Percentiles rank a stretch among this genome's conserved stretches.
Conservation (phyloP, 371 early-diverging fungal species). For the Lichtheimia ornata region DNA sequence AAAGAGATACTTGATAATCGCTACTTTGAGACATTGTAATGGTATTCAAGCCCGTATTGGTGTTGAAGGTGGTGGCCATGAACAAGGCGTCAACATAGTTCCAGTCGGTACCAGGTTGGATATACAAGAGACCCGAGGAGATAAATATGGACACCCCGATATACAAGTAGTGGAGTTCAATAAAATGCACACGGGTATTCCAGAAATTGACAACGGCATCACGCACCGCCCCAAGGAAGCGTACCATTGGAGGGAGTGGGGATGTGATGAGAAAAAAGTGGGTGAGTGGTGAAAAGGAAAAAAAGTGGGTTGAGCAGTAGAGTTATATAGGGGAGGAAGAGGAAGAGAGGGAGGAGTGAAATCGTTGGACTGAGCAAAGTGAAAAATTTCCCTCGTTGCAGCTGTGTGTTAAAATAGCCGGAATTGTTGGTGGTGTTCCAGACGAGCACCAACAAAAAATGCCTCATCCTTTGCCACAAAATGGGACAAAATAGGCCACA, state of each 20-base stretch:
- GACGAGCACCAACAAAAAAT: conserved; percentile 4
- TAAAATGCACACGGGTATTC: conserved; percentile 34
- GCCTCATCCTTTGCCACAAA: conserved; percentile 5
- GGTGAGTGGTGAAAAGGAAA: background rate
- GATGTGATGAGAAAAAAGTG: background rate
- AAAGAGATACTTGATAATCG: conserved; percentile 27
- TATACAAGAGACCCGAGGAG: conserved; percentile 31
- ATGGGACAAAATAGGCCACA: background rate
- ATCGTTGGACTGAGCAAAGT: background rate
- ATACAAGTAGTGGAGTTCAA: conserved; percentile 45
- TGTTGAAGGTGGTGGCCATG: conserved; percentile 37
- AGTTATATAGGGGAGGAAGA: background rate
- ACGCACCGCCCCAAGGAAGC: conserved; percentile 8
- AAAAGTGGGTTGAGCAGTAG: background rate
- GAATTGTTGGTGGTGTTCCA: background rate
- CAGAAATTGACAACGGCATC: conserved; percentile 21
- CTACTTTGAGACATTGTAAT: conserved; percentile 32
- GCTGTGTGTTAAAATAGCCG: background rate
- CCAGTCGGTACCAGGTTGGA: conserved; percentile 32
- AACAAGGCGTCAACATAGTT: conserved; percentile 43
- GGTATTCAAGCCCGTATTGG: conserved; percentile 44
- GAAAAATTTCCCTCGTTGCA: background rate
- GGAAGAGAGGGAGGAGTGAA: conserved; percentile 4
- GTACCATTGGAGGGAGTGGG: background rate
- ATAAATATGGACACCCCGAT: conserved; percentile 28